Conservation (phyloP, 2,329 filamentous ascomycete genomes). For the Aspergillus fructus region DNA sequence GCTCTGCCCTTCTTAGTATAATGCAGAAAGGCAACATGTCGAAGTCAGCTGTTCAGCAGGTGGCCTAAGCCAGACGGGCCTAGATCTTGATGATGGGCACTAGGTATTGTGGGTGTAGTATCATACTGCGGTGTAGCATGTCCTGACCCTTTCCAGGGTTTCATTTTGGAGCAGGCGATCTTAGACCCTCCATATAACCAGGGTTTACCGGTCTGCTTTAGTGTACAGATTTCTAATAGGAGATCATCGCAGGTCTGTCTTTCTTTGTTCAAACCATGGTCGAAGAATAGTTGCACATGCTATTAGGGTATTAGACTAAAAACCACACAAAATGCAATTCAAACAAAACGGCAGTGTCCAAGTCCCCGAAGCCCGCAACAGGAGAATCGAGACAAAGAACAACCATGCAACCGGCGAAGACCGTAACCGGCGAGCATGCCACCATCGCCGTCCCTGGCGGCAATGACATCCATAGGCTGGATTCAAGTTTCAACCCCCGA, state of each 20-base stretch:
- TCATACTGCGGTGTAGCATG: no score
- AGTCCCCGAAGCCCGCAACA: neutral
- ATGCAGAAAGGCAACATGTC: no score
- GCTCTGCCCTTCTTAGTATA: neutral
- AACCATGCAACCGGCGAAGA: neutral
- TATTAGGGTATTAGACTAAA: slow-evolving; percentile 7
- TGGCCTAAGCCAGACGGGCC: no score
- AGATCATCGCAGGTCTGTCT: neutral
- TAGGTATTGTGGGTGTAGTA: no score
- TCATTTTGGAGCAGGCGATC: neutral
- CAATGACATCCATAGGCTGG: neutral
- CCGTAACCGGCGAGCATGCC: slow-evolving; percentile 1
- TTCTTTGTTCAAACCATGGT: neutral
- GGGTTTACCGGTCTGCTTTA: neutral
- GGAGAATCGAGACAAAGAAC: neutral
- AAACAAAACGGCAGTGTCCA: neutral
- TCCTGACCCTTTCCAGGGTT: no score
- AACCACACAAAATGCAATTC: neutral
- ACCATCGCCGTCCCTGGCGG: neutral
- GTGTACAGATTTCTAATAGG: neutral
- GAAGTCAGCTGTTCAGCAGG: no score
- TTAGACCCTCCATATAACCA: neutral
- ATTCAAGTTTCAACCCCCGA: neutral
- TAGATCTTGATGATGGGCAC: no score
- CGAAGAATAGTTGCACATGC: neutral